A percentile compares a stretch with the other conserved stretches of the same genome.
Evolutionary conservation across 805 yeast genomes (phyloP).

Genomic region (Geotrichum ghanense): DNA sequence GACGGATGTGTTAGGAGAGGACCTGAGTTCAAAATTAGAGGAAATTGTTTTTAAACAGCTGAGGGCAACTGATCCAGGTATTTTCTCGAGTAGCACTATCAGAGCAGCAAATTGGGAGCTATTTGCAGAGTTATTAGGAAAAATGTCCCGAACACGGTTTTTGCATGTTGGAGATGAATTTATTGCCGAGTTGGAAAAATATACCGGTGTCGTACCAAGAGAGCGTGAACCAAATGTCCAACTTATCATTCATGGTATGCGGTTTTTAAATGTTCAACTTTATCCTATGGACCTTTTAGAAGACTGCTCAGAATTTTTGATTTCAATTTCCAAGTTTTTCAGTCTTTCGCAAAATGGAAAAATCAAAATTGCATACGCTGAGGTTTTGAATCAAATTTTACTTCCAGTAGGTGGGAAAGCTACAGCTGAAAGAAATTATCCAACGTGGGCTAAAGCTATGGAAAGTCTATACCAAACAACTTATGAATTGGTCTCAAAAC

Average conservation of each 20-base stretch:
- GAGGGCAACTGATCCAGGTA: conserved; percentile 71
- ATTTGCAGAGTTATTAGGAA: conserved; percentile 79
- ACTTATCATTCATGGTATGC: conserved; percentile 82
- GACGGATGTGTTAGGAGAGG: conserved; percentile 60
- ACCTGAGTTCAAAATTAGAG: conserved; percentile 71
- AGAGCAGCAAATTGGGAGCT: conserved; percentile 90
- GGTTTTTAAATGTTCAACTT: conserved; percentile 64
- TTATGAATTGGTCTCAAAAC: conserved; percentile 33
- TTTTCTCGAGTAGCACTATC: conserved; percentile 55
- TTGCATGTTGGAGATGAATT: conserved; percentile 86
- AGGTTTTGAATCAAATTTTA: conserved; percentile 63
- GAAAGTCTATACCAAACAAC: conserved; percentile 44
- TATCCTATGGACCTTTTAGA: conserved; percentile 86
- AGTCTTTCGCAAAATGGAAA: conserved; percentile 50
- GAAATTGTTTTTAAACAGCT: conserved; percentile 89
- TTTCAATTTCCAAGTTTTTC: conserved; percentile 78
- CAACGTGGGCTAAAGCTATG: conserved; percentile 84
- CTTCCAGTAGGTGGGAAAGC: conserved; percentile 74
- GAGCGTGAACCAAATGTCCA: conserved; percentile 54
- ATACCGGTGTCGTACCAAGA: conserved; percentile 42
- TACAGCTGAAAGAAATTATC: conserved; percentile 93
- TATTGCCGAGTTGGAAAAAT: conserved; percentile 81
- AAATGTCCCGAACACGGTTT: conserved; percentile 78
- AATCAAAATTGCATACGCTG: conserved; percentile 69
- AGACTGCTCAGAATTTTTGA: conserved; percentile 84